These are phyloP conservation scores for Solanum clarkiae DNA, from an alignment of 257 asterid species.

Conservation along the genomic window DNA sequence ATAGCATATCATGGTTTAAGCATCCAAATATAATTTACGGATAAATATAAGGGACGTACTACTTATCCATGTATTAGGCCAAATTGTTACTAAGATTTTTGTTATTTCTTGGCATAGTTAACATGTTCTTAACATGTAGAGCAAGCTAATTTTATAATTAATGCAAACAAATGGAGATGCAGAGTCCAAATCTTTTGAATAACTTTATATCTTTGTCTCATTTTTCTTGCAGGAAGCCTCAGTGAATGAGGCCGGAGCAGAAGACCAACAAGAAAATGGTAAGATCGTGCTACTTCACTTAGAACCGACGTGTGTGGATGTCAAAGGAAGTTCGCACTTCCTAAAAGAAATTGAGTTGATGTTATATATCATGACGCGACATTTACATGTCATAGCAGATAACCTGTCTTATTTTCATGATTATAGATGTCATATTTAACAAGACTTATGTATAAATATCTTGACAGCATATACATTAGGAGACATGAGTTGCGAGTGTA, in stretches of 20 bases:
- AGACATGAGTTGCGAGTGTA: background rate
- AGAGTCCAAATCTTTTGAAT: background rate
- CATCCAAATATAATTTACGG: background rate
- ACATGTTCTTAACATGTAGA: background rate
- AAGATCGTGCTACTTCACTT: constrained; percentile 9
- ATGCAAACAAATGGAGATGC: background rate
- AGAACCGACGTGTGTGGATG: background rate
- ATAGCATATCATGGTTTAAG: background rate
- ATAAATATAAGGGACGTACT: background rate
- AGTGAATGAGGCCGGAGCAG: constrained; percentile 14
- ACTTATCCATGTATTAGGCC: background rate
- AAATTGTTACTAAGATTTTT: background rate
- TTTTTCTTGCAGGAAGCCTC: constrained; percentile 25
- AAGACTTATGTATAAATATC: background rate
- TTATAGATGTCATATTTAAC: background rate
- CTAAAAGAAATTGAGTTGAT: background rate
- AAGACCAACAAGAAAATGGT: constrained; percentile 39
- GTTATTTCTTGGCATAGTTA: background rate
- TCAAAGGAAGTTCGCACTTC: background rate
- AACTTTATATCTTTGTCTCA: background rate
- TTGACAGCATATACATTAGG: background rate
- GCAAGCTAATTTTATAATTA: background rate
- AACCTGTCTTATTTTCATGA: background rate
- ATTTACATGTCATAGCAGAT: too few species aligned
- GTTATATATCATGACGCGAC: too few species aligned